Base-by-base conservation (phyloP, 352 stramenopile genomes). In the Aphanomyces astaci region DNA sequence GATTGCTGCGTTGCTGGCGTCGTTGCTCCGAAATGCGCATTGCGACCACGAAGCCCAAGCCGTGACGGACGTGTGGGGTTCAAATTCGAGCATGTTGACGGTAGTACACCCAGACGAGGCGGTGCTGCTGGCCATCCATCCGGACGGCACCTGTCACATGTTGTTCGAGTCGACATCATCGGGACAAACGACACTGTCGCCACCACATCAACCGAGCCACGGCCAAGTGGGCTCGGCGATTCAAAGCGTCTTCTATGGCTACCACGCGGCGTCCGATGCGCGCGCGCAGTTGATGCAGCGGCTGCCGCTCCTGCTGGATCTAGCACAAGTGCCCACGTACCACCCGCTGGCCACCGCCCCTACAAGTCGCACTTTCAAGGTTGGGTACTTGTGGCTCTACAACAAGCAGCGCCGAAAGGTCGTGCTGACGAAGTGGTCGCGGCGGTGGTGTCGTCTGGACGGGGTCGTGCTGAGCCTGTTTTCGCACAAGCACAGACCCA, bases 361-460 rank as follows among this genome's bases (percentile, higher is more conserved):
- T n/a, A 82, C 90, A 57, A 88, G 89, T 46, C 82, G 84, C 17
- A 77, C n/a, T n/a, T n/a, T 93, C 22, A 93, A 93, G 66, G 84
- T 88, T 9, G 84, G 84, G 0, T 93, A 93, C 62, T 64, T 93
- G 55, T 76, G 74, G 0, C 82, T 93, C 60, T 87, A 77, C 17
- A 90, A 88, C 69, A 78, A 86, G 57, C n/a, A 55, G 27, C 66
- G 78, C 1, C 84, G 75, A 0, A 78, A 82, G 36, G 36, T 43
- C 15, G 78, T 81, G 28, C 76, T 81, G 22, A 89, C 81, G 10
- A 82, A 81, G 19, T 93, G 84, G 84, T 88, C 84, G n/a, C 89
- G 89, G 71, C 84, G 84, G 27, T 93, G 84, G 84, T 93, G 84
- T 64, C 82, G 84, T 2, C 73, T 93, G 10, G 84, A 93, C 49